Evolutionary conservation across 257 asterid species (phyloP).

Genomic region (Solanum bulbocastanum): DNA sequence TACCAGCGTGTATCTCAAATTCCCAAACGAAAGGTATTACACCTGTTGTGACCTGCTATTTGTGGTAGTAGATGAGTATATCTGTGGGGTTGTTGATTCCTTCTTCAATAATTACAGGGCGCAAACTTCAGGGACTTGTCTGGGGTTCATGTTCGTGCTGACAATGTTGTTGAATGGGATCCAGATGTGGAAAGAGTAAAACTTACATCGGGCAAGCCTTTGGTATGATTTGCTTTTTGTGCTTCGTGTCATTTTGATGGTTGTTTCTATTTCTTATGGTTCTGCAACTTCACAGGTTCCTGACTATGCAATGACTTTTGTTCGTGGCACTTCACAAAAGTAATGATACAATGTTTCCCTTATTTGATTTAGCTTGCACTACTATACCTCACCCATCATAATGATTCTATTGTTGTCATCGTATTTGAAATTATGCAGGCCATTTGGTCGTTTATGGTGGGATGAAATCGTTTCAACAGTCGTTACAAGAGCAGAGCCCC

Average conservation of each 20-base stretch:
- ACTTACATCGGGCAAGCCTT: conserved; percentile 66
- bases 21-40: conserved; percentile 59
- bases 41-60: not conserved
- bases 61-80: not conserved
- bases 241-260: too few relatives aligned
- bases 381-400: not conserved
- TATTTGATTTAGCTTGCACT: not conserved
- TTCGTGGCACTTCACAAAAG: conserved; percentile 58
- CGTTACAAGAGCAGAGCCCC: conserved; percentile 85
- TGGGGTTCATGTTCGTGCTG: conserved; percentile 51
- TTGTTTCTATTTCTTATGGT: not conserved
- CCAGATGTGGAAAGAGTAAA: conserved; percentile 28
- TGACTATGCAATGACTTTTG: conserved; percentile 65
- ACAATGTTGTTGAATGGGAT: conserved; percentile 65
- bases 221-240: conserved; percentile 37
- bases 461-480: conserved; percentile 87
- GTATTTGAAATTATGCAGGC: conserved; percentile 29
- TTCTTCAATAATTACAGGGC: conserved; percentile 34
- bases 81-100: not conserved
- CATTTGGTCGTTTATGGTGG: conserved; percentile 94
- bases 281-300: conserved; percentile 46
- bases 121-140: conserved; percentile 65
- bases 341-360: conserved; percentile 3
- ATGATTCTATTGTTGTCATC: not conserved
- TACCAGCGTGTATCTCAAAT: conserved; percentile 50